Base-by-base conservation (phyloP, 805 yeast species). In the Spathaspora girioi region DNA sequence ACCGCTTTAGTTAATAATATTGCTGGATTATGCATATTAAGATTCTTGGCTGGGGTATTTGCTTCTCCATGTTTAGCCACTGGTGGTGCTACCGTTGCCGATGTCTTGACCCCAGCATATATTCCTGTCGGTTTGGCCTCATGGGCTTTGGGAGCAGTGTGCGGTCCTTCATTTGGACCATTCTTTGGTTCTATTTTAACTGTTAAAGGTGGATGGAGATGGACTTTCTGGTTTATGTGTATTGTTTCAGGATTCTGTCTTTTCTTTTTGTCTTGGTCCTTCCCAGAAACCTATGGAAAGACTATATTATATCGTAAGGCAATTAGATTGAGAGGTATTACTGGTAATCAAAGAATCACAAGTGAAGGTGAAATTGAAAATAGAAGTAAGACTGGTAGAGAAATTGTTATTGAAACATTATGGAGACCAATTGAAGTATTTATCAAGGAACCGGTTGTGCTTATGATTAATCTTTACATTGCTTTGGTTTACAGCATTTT, bases 51-150 rank as follows among this genome's bases (percentile, higher is more conserved):
- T 18, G 87, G 88, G 3, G 57, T 83, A 19, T 74, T 80, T 52
- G 78, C 84, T 12, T 74, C 83, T 3, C 86, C 87, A 2, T 72
- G 81, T 15, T 58, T 82, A 49, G 76, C 83, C 1, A 80, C 83
- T 17, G 86, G 84, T 44, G 85, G 81, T 53, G 87, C 84, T 10
- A 69, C 81, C 3, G 61, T 82, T 42, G 76, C 79, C 23, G 87
- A 83, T 59, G 64, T 82, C 81, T 59, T 77, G 31, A 43, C 62
- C 3, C 62, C 70, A 17, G 73, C 80, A 2, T 65, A 65, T 49
- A 61, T 74, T 38, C 81, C 84, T 2, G 56, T 75, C 14, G 76
- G 77, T 3, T 65, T 82, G 47, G 78, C 78, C 7, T 51, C 68
- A 7, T 83, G 86, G 85, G 70, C 82, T 17, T 59, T 76, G 35